phyloP scores from a whole-genome alignment of 129 eudicot species.

The Ambrosia artemisiifolia region DNA sequence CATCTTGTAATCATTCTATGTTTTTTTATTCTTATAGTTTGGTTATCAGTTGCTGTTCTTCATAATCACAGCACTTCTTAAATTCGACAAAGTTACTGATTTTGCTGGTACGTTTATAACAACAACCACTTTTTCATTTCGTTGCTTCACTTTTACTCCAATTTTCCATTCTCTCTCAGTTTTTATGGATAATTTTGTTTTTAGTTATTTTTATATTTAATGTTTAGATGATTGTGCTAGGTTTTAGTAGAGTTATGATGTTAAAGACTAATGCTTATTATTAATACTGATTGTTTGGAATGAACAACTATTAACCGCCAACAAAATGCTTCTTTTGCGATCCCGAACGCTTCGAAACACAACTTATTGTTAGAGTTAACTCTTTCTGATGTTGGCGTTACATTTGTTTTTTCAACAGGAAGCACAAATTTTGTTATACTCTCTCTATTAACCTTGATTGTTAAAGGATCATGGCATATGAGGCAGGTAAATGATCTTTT shows the following conservation, averaged over 20 bases:
- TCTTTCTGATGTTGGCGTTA: neutral
- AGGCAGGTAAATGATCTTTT: slow-evolving; percentile 64
- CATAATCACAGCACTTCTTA: slow-evolving; percentile 73
- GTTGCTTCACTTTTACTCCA: slow-evolving; percentile 18
- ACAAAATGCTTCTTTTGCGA: no score
- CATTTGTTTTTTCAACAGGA: slow-evolving; percentile 47
- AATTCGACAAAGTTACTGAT: slow-evolving; percentile 89
- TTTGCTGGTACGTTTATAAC: slow-evolving; percentile 65
- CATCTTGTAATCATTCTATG: neutral
- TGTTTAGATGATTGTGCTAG: slow-evolving; percentile 11
- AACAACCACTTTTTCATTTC: neutral
- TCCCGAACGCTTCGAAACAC: neutral
- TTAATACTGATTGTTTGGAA: no score
- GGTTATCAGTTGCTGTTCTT: slow-evolving; percentile 80
- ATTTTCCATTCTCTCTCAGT: neutral
- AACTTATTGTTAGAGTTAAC: neutral
- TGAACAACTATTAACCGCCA: no score
- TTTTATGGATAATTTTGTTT: neutral
- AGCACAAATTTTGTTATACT: slow-evolving; percentile 90
- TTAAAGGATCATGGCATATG: slow-evolving; percentile 92
- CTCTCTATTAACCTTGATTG: slow-evolving; percentile 64
- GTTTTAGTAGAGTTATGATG: neutral
- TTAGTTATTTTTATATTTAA: neutral
- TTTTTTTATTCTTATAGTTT: slow-evolving; percentile 43
- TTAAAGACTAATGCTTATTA: no score